Evolutionary conservation across 2,329 filamentous ascomycete species (phyloP), one percentile per base, ranked within the genome.

Genomic region (Gremmenia infestans): DNA sequence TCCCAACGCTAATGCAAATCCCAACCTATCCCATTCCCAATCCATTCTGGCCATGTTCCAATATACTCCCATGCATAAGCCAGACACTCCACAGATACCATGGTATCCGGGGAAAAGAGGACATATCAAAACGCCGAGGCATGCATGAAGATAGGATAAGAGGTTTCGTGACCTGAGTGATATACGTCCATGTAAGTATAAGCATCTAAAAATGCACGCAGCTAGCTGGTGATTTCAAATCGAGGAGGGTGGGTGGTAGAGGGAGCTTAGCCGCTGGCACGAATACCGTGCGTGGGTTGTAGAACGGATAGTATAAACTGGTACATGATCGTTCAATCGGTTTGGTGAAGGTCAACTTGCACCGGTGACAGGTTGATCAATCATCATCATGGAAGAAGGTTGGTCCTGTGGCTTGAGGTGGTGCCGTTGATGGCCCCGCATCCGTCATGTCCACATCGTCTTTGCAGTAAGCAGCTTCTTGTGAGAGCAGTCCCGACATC

Each of bases 361-460:
- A 47, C 45, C 23, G 12, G 6, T 32, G n/a, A 22, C 12, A 9
- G 14, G 23, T 47, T 23, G 36, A 39, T 61, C 55, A 61, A 39
- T 64, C 60, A 54, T 68, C 65, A 42, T 68, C 67, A 45, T 68
- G 64, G 53, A 69, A 69, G 54, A 68, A 69, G 1, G 65, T 68
- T 12, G 61, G 63, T 4, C 65, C 63, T 5, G 63, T 66, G 23
- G 60, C 59, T 17, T 62, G 58, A 14, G 65, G 58, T 9, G 67
- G 67, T 17, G 66, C 67, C 4, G 67, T 69, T 3, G 60, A 64
- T 32, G 66, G 66, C 15, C 62, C 64, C 36, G 62, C 63, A 59
- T 69, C 66, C 5, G 56, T 50, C 66, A 69, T 68, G 48, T 66
- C 62, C 36, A 67, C 60, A 62, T 70, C 65, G 51, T 61, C 60